Evolutionary conservation across 176 grass and related monocot species (phyloP), one percentile per base, ranked within the genome.

Genomic region (Rhynchospora breviuscula): DNA sequence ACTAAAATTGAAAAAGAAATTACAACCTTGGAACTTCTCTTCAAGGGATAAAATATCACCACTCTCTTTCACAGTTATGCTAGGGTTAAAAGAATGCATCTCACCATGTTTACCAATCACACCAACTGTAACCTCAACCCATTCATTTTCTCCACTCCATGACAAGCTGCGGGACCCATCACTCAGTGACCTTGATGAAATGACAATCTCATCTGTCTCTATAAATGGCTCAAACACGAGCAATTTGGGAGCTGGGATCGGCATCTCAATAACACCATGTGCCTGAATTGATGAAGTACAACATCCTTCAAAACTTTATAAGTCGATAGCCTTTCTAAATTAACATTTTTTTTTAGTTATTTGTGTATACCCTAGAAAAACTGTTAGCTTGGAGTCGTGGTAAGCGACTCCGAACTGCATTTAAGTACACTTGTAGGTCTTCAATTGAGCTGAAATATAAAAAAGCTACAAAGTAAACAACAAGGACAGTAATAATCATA

Each of bases 181-280:
- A 44, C 85, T 61, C 53, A 15, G 54, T 70, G 92, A 92, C 83
- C 89, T 90, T 65, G 78, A 89, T 79, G 92, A 89, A 82, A 98
- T 87, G 79, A 88, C 88, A 85, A 98, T 90, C 77, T 98, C 92
- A 63, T 98, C 87, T 1, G 95, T 98, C 87, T 98, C 95, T 25
- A 98, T 87, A 71, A 93, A 98, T 71, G 95, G 95, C 82, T 98
- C 92, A 64, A 98, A 98, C 74, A 98, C 88, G 78, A 98, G 46
- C 65, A 85, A 90, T 46, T 91, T 80, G 14, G 92, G 92, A 81
- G 87, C 85, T 87, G 90, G 90, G 7, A 90, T 75, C 65, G 92
- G 92, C 95, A 98, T 98, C 85, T 98, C 95, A 90, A 94, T 93
- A 14, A 91, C 89, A 9, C 95, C 95, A 86, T 98, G 95, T 59